Evolutionary conservation across 2,329 filamentous ascomycete genomes (phyloP).

Genomic region (Sporothrix variecibatus): DNA sequence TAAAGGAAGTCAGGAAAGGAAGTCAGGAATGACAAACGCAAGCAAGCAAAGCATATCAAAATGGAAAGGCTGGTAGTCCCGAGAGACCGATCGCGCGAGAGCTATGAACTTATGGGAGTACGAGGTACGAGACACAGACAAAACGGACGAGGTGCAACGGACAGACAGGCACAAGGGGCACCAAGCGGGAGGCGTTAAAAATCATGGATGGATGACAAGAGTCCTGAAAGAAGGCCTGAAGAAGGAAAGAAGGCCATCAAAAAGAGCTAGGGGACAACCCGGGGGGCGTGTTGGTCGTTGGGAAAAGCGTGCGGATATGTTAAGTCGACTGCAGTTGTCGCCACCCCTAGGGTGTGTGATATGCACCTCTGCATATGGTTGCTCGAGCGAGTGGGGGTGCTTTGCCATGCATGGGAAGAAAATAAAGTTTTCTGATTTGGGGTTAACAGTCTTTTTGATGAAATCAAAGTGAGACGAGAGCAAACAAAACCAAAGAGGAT

Average conservation of each 20-base stretch:
- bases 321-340: background rate
- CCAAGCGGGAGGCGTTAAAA: background rate
- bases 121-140: background rate
- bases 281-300: background rate
- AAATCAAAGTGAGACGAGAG: background rate
- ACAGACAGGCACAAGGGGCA: background rate
- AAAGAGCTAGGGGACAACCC: background rate
- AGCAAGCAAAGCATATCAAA: background rate
- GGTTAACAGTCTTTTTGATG: background rate
- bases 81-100: slow-evolving; percentile 7
- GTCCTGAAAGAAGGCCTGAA: background rate
- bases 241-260: background rate
- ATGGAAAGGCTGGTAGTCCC: background rate
- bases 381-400: background rate
- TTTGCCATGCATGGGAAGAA: slow-evolving; percentile 15
- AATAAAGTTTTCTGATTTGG: slow-evolving; percentile 13
- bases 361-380: background rate
- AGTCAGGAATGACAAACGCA: background rate
- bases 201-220: background rate
- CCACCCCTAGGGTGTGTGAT: slow-evolving; percentile 5
- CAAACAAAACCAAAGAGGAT: background rate
- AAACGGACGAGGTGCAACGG: background rate
- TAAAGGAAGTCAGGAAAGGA: slow-evolving; percentile 5
- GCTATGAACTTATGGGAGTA: background rate
- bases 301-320: background rate